These are phyloP conservation scores for Tolypocladium amazonense DNA, from an alignment of 2,329 filamentous ascomycete genomes.

Conservation along the genomic window DNA sequence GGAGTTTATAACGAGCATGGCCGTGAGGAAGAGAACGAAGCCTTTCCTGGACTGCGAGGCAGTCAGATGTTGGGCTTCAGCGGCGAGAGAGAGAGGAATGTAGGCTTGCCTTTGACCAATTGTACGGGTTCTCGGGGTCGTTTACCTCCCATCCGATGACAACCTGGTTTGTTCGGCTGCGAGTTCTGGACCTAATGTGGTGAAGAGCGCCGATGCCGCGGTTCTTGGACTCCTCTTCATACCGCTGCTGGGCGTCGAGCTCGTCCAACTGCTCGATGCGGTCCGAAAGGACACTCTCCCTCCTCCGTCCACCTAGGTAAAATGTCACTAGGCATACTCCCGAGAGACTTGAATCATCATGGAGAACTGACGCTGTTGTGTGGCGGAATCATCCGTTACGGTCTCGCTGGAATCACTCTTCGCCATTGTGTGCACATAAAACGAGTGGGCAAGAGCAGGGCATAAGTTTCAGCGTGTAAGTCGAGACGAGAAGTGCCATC, in stretches of 20 bases:
- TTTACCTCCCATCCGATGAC: constrained; percentile 35
- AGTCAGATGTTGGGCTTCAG: neutral
- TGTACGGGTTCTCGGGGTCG: constrained; percentile 42
- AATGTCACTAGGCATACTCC: neutral
- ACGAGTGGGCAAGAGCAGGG: neutral
- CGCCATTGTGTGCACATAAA: constrained; percentile 8
- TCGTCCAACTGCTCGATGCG: constrained; percentile 19
- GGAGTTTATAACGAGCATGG: constrained; percentile 53
- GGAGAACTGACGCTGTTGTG: neutral
- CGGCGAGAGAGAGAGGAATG: neutral
- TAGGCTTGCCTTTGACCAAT: constrained; percentile 31
- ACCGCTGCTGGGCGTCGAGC: constrained; percentile 28
- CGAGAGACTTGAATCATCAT: neutral
- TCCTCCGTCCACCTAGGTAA: constrained; percentile 11
- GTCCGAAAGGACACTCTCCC: constrained; percentile 13
- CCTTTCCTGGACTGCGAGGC: constrained; percentile 38
- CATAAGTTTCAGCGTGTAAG: neutral
- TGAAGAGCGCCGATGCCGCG: constrained; percentile 20
- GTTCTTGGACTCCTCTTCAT: constrained; percentile 30
- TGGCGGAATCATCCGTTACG: constrained; percentile 8
- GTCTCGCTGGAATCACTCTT: constrained; percentile 16
- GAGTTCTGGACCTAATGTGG: constrained; percentile 21
- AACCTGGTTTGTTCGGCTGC: constrained; percentile 18
- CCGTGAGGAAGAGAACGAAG: constrained; percentile 41
- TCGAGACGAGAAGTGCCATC: neutral